phyloP scores from a whole-genome alignment of 2,329 filamentous ascomycete species.

The Zasmidium angulare region DNA sequence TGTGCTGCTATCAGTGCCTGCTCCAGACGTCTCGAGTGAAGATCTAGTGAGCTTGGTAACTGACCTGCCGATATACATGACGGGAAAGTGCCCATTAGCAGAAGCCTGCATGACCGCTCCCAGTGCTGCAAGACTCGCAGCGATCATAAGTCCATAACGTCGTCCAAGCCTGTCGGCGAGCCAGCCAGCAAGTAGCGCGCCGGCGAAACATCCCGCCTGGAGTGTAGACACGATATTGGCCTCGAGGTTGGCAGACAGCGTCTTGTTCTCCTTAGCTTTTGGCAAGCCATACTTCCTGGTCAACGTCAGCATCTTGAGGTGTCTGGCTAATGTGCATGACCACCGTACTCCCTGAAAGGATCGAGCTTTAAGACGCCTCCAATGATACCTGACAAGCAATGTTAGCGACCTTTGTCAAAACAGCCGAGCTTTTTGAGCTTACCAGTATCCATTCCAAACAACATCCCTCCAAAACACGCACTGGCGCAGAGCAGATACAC shows the following conservation, averaged over 20 bases:
- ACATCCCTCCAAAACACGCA: constrained; percentile 69
- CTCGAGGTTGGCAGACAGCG: constrained; percentile 22
- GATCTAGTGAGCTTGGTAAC: constrained; percentile 21
- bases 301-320: not conserved
- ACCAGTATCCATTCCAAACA: constrained; percentile 67
- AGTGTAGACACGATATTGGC: constrained; percentile 71
- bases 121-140: constrained; percentile 59
- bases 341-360: constrained; percentile 54
- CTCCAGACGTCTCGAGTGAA: not conserved
- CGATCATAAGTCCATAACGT: constrained; percentile 66
- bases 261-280: constrained; percentile 21
- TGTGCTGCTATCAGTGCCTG: constrained; percentile 17
- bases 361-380: constrained; percentile 65
- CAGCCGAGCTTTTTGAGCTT: not conserved
- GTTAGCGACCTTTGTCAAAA: not conserved
- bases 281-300: constrained; percentile 55
- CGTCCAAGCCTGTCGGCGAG: constrained; percentile 69
- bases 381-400: constrained; percentile 49
- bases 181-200: constrained; percentile 69
- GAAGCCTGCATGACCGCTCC: constrained; percentile 72
- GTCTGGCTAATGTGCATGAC: not conserved
- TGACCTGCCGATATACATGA: constrained; percentile 31
- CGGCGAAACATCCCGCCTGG: constrained; percentile 69
- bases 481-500: constrained; percentile 62
- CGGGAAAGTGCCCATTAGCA: constrained; percentile 39